Evolutionary conservation across 2,329 filamentous ascomycete genomes (phyloP).

Genomic region (Triangularia setosa): DNA sequence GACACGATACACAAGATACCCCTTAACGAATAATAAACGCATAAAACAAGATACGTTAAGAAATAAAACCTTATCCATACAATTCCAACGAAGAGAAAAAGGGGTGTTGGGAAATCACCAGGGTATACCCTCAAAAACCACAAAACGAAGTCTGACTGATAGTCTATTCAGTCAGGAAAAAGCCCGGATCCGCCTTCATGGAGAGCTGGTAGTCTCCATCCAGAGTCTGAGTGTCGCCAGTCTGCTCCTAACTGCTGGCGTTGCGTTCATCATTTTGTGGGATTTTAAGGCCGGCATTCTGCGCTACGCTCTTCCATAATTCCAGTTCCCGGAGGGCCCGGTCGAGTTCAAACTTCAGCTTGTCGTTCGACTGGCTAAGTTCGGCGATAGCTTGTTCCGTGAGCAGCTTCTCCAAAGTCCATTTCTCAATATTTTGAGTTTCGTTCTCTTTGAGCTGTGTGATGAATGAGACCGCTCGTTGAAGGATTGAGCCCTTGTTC

Average conservation of each 20-base stretch:
- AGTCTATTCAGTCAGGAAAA: background rate
- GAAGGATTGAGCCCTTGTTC: conserved; percentile 96
- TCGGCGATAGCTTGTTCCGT: conserved; percentile 88
- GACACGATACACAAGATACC: background rate
- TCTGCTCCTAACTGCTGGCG: conserved; percentile 19
- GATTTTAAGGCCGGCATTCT: conserved; percentile 54
- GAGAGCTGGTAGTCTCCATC: background rate
- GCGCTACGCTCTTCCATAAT: conserved; percentile 69
- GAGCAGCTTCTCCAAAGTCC: conserved; percentile 84
- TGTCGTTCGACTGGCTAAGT: conserved; percentile 81
- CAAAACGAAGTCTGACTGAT: background rate
- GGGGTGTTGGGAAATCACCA: conserved; percentile 19
- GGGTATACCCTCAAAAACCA: conserved; percentile 21
- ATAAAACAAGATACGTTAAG: background rate
- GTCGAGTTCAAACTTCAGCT: conserved; percentile 76
- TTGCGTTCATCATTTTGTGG: conserved; percentile 34
- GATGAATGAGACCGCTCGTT: conserved; percentile 91
- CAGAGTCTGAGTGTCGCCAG: background rate
- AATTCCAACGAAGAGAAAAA: conserved; percentile 12
- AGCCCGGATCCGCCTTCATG: background rate
- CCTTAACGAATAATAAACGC: background rate
- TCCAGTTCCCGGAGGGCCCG: conserved; percentile 73
- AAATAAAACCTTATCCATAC: conserved; percentile 3
- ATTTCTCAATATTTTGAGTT: conserved; percentile 89
- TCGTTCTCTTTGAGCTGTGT: conserved; percentile 92